Conservation (phyloP, 805 yeast genomes). For the Candida maris region DNA sequence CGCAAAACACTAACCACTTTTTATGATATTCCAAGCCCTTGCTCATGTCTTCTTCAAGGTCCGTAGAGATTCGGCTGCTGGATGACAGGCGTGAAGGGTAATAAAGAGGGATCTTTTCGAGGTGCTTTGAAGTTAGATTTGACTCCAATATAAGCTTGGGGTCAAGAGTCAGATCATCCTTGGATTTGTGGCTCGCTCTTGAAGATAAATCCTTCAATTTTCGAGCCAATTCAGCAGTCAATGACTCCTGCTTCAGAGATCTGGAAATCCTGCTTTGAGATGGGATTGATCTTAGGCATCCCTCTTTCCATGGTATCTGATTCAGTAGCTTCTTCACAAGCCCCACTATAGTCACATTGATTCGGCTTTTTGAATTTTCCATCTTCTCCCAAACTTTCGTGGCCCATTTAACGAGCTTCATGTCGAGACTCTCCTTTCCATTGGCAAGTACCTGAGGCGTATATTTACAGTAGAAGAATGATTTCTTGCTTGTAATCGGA, state of each 20-base stretch:
- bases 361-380: constrained; percentile 46
- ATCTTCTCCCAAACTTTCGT: constrained; percentile 60
- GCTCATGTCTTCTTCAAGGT: constrained; percentile 41
- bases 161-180: constrained; percentile 6
- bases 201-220: constrained; percentile 13
- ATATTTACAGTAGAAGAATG: constrained; percentile 69
- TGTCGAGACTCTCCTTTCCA: constrained; percentile 34
- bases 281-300: constrained; percentile 72
- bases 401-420: constrained; percentile 45
- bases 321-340: constrained; percentile 51
- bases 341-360: constrained; percentile 58
- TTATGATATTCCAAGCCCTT: constrained; percentile 50
- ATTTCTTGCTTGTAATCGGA: constrained; percentile 62
- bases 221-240: background rate
- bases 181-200: constrained; percentile 9
- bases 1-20: constrained; percentile 50
- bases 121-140: constrained; percentile 22
- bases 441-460: constrained; percentile 32
- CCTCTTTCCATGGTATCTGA: constrained; percentile 76
- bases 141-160: constrained; percentile 8
- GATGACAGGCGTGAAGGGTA: constrained; percentile 43
- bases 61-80: constrained; percentile 29
- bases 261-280: constrained; percentile 57
- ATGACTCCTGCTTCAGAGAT: constrained; percentile 31
- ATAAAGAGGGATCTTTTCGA: constrained; percentile 42